Evolutionary conservation across 2,329 filamentous ascomycete genomes (phyloP).

Genomic region (Leptographium lundbergii): DNA sequence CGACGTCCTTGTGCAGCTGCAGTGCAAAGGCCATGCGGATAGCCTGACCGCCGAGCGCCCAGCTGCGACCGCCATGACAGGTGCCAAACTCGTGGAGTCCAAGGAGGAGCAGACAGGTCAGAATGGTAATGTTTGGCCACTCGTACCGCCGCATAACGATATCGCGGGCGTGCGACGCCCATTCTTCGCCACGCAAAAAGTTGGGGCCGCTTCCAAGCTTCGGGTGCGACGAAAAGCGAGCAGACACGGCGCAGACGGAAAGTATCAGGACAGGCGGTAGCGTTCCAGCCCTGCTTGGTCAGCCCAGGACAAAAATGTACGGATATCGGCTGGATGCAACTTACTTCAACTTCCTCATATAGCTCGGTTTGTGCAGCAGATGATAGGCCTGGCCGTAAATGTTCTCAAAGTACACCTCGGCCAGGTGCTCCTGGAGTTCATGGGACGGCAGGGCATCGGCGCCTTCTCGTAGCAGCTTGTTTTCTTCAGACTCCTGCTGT

Average conservation of each 20-base stretch:
- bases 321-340: constrained; percentile 17
- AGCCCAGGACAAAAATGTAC: background rate
- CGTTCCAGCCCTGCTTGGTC: constrained; percentile 47
- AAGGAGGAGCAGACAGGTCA: constrained; percentile 79
- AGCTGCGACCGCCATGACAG: constrained; percentile 89
- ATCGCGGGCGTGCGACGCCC: constrained; percentile 75
- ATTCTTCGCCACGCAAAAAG: constrained; percentile 81
- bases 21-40: constrained; percentile 95
- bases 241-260: constrained; percentile 92
- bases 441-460: constrained; percentile 68
- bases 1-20: constrained; percentile 83
- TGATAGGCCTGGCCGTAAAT: constrained; percentile 94
- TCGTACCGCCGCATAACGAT: constrained; percentile 84
- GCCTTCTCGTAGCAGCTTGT: constrained; percentile 67
- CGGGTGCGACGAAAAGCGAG: constrained; percentile 84
- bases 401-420: constrained; percentile 91
- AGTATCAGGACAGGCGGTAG: constrained; percentile 83
- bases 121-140: constrained; percentile 87
- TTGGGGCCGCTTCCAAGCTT: constrained; percentile 54
- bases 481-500: constrained; percentile 58
- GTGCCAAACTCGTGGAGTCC: constrained; percentile 94
- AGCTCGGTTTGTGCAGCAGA: constrained; percentile 90
- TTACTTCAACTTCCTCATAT: constrained; percentile 73
- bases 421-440: constrained; percentile 84
- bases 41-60: constrained; percentile 89